phyloP scores from a whole-genome alignment of 495 filamentous ascomycete species.

The Gamarada debralockiae region DNA sequence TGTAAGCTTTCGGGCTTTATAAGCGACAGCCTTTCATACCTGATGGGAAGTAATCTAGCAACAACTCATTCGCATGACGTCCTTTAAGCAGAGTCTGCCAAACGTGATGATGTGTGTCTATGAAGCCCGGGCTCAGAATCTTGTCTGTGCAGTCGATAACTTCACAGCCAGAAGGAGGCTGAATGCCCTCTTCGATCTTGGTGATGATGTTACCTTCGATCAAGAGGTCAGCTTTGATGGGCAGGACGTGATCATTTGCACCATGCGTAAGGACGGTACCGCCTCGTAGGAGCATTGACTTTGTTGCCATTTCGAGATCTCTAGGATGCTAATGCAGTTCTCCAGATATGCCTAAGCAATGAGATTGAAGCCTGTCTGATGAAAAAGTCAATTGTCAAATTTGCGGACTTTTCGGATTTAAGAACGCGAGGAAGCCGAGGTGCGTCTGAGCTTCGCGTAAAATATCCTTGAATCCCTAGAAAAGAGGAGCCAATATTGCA shows the following conservation, averaged over 20 bases:
- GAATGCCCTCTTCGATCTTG: conserved; percentile 13
- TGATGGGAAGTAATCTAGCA: conserved; percentile 38
- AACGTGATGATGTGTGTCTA: conserved; percentile 49
- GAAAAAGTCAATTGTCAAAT: too few species aligned
- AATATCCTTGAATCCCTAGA: too few species aligned
- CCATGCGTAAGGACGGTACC: conserved; percentile 14
- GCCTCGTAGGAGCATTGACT: conserved; percentile 16
- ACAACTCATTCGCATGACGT: conserved; percentile 25
- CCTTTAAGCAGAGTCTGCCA: conserved; percentile 43
- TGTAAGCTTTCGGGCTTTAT: neutral
- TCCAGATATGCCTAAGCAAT: too few species aligned
- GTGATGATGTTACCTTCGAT: conserved; percentile 16
- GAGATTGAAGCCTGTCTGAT: too few species aligned
- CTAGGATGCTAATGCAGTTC: too few species aligned
- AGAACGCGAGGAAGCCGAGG: too few species aligned
- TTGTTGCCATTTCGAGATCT: neutral
- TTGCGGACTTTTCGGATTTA: too few species aligned
- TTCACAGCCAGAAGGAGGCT: conserved; percentile 19
- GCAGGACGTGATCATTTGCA: conserved; percentile 4
- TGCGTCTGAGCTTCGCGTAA: too few species aligned
- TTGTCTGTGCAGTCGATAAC: conserved; percentile 41
- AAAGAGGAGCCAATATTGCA: too few species aligned
- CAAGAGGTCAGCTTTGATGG: conserved; percentile 13
- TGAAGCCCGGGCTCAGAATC: conserved; percentile 47
- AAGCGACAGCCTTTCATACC: conserved; percentile 16